Evolutionary conservation across 495 filamentous ascomycete genomes (phyloP).

Genomic region (Amphirosellinia nigrospora): DNA sequence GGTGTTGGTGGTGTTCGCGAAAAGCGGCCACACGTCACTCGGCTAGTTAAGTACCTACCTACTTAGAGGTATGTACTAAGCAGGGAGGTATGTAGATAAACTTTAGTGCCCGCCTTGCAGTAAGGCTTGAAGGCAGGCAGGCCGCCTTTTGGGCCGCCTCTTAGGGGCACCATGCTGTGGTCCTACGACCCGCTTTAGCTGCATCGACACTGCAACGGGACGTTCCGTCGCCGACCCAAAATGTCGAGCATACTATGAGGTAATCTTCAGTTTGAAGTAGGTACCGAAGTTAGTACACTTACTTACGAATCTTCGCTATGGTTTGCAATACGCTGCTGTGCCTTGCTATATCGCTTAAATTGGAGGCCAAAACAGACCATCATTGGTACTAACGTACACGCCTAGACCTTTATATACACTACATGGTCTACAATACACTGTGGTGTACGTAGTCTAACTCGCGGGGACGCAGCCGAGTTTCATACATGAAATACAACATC

Average conservation of each 20-base stretch:
- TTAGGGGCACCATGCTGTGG: not conserved
- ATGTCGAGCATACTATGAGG: too few species aligned
- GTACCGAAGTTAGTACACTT: not conserved
- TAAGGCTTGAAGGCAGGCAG: not conserved
- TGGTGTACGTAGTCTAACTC: not conserved
- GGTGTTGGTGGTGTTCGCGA: not conserved
- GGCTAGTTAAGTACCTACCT: not conserved
- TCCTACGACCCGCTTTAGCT: constrained; percentile 12
- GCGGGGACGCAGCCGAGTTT: not conserved
- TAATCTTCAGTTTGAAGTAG: too few species aligned
- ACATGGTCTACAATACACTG: not conserved
- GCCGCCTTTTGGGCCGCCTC: not conserved
- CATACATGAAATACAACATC: constrained; percentile 2
- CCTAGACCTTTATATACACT: not conserved
- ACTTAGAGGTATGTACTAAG: too few species aligned
- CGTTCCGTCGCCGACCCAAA: not conserved
- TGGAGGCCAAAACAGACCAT: not conserved
- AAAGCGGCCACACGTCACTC: constrained; percentile 3
- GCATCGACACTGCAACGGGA: not conserved
- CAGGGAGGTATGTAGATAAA: not conserved
- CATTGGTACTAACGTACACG: not conserved
- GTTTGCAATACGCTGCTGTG: not conserved
- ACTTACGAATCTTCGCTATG: not conserved
- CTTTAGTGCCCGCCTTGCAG: not conserved
- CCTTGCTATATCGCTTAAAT: not conserved